phyloP scores from a whole-genome alignment of 2,329 filamentous ascomycete species.

The Mariannaea sp. region DNA sequence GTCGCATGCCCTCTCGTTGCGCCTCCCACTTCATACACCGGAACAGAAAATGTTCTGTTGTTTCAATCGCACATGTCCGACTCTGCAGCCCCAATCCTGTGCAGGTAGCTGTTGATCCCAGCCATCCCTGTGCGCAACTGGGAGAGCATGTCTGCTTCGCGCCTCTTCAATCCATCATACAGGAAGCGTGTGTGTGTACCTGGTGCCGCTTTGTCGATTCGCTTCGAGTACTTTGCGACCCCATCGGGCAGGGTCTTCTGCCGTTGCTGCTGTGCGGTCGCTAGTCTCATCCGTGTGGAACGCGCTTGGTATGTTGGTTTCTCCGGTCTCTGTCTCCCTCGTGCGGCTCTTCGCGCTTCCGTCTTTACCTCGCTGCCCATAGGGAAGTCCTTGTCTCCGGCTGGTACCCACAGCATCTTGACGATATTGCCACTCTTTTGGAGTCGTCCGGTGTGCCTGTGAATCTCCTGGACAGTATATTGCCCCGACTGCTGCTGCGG shows the following conservation, averaged over 20 bases:
- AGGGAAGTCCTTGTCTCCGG: background rate
- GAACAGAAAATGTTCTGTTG: background rate
- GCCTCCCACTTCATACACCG: background rate
- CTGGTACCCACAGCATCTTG: constrained; percentile 4
- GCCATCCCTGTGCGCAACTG: background rate
- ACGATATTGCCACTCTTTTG: background rate
- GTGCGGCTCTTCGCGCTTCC: constrained; percentile 3
- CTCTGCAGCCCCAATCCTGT: constrained; percentile 7
- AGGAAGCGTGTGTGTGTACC: constrained; percentile 2
- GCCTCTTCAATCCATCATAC: constrained; percentile 2
- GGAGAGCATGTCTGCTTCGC: background rate
- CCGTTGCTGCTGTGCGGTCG: background rate
- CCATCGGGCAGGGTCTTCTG: constrained; percentile 1
- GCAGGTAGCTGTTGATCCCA: background rate
- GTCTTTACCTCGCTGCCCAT: background rate
- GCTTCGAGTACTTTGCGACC: constrained; percentile 14
- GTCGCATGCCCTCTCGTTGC: background rate
- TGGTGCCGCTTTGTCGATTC: constrained; percentile 2
- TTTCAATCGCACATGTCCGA: background rate
- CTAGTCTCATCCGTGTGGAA: background rate
- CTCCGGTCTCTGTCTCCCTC: background rate
- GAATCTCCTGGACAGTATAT: background rate
- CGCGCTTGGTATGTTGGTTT: background rate
- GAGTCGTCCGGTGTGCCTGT: background rate
- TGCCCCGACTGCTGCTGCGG: background rate